These are phyloP conservation scores for Mycena rosella DNA, from an alignment of 768 basidiomycete genomes.

Conservation along the genomic window DNA sequence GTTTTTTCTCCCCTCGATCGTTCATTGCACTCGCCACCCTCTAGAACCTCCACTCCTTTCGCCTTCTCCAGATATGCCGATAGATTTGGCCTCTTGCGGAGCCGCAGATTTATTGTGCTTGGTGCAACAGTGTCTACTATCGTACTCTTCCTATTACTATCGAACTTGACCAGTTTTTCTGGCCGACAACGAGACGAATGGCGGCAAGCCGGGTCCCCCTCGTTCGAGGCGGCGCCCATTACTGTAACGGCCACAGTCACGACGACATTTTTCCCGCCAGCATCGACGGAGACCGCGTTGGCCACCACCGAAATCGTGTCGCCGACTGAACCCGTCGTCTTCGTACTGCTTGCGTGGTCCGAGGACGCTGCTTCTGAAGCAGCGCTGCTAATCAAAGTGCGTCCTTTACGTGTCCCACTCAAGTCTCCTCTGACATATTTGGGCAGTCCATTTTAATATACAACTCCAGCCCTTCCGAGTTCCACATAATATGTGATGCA, in stretches of 20 bases:
- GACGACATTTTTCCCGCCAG: conserved; percentile 29
- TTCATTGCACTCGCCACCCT: not conserved
- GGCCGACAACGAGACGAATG: not conserved
- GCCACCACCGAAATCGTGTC: conserved; percentile 12
- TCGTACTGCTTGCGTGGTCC: conserved; percentile 60
- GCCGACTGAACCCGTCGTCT: conserved; percentile 51
- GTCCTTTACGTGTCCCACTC: conserved; percentile 18
- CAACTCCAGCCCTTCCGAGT: conserved; percentile 51
- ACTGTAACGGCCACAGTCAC: conserved; percentile 24
- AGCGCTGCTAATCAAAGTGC: conserved; percentile 57
- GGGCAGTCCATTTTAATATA: conserved; percentile 55
- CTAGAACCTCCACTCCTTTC: not conserved
- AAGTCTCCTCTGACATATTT: conserved; percentile 11
- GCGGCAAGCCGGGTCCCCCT: not conserved
- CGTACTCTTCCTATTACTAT: conserved; percentile 9
- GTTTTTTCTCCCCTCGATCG: conserved; percentile 16
- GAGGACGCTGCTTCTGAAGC: conserved; percentile 57
- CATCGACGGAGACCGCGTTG: conserved; percentile 26
- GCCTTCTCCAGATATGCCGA: conserved; percentile 4
- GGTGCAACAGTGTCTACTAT: conserved; percentile 10
- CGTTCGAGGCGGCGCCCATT: not conserved
- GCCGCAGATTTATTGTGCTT: conserved; percentile 12
- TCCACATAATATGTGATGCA: conserved; percentile 62
- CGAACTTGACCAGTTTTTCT: conserved; percentile 3
- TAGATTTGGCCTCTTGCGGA: conserved; percentile 13